These are phyloP conservation scores for Tagetes erecta DNA, from an alignment of 129 eudicot species.

Conservation along the genomic window DNA sequence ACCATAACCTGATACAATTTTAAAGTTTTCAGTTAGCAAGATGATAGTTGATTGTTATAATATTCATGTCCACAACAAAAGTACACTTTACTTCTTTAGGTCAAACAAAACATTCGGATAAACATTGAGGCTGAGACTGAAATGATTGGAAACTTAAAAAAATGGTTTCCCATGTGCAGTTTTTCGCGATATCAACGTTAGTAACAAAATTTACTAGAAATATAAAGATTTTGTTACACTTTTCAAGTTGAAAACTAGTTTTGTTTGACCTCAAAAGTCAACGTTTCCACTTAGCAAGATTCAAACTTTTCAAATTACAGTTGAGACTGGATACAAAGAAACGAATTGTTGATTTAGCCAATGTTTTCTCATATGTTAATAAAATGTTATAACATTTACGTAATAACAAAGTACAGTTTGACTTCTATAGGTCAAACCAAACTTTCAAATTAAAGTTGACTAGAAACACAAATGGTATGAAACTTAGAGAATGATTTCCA, in stretches of 20 bases:
- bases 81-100: background rate
- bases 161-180: background rate
- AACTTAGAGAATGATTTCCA: background rate
- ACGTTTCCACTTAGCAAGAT: too few relatives aligned
- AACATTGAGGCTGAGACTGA: background rate
- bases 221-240: background rate
- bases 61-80: background rate
- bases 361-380: too few relatives aligned
- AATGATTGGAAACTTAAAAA: background rate
- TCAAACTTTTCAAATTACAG: too few relatives aligned
- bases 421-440: too few relatives aligned
- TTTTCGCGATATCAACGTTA: background rate
- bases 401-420: too few relatives aligned
- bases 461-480: background rate
- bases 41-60: background rate
- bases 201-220: background rate
- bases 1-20: constrained; percentile 61
- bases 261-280: background rate
- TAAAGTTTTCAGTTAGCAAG: background rate
- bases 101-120: background rate
- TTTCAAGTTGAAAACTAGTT: background rate
- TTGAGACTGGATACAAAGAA: too few relatives aligned
- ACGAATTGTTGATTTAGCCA: too few relatives aligned
- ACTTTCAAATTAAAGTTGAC: background rate
- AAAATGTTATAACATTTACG: too few relatives aligned